Conservation (phyloP, 495 filamentous ascomycete genomes). For the Daldinia decipiens region DNA sequence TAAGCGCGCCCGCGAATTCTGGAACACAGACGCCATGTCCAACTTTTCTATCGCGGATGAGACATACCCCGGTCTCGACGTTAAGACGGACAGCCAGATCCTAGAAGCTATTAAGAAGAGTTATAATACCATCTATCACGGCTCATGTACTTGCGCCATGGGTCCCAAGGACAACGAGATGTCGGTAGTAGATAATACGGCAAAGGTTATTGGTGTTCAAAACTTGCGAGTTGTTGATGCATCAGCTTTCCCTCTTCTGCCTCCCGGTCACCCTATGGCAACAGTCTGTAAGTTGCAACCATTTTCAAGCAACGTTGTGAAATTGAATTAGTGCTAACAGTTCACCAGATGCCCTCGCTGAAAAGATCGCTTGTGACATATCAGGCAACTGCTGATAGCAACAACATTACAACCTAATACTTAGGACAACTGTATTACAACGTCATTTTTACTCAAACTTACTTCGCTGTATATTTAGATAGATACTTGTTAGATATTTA, state of each 20-base stretch:
- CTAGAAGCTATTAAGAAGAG: slow-evolving; percentile 53
- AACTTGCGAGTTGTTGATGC: slow-evolving; percentile 68
- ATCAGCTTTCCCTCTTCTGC: slow-evolving; percentile 64
- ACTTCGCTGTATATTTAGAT: not conserved
- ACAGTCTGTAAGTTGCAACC: slow-evolving; percentile 52
- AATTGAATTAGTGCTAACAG: slow-evolving; percentile 7
- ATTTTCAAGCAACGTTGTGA: not conserved
- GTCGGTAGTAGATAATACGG: slow-evolving; percentile 62
- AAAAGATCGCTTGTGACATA: slow-evolving; percentile 53
- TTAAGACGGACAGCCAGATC: slow-evolving; percentile 51
- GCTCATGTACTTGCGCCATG: slow-evolving; percentile 66
- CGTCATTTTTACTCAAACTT: not conserved
- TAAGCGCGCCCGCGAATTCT: slow-evolving; percentile 61
- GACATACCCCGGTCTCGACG: slow-evolving; percentile 55
- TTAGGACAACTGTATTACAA: not conserved
- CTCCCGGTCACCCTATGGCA: slow-evolving; percentile 64
- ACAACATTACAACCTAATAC: not conserved
- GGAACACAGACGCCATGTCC: slow-evolving; percentile 28
- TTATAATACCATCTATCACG: slow-evolving; percentile 62
- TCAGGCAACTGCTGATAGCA: slow-evolving; percentile 33
- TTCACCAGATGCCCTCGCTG: slow-evolving; percentile 48
- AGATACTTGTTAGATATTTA: not conserved
- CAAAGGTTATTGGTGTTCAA: slow-evolving; percentile 62
- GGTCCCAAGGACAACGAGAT: slow-evolving; percentile 55
- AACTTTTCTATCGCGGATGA: slow-evolving; percentile 47